Evolutionary conservation across 192 early-diverging fungal genomes (phyloP).

Genomic region (Linnemannia zychae): DNA sequence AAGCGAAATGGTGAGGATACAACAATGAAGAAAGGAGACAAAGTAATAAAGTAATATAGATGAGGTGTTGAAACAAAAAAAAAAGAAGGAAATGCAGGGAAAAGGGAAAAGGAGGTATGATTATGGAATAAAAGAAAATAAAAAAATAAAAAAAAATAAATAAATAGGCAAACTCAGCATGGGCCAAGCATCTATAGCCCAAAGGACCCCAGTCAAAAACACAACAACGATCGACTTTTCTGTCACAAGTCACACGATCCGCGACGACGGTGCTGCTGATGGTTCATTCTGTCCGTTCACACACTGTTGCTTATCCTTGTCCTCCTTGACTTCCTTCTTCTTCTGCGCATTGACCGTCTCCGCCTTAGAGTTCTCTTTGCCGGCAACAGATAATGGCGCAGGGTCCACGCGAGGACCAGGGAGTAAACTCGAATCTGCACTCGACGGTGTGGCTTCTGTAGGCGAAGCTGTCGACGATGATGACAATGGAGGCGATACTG

Average conservation of each 20-base stretch:
- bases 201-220: not conserved
- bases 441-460: not conserved
- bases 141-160: not conserved
- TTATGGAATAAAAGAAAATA: not conserved
- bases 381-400: not conserved
- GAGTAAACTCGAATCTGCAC: not conserved
- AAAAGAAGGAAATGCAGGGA: not conserved
- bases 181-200: not conserved
- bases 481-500: slow-evolving; percentile 34
- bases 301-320: not conserved
- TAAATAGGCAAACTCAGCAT: not conserved
- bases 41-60: not conserved
- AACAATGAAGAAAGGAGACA: not conserved
- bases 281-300: not conserved
- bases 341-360: not conserved
- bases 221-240: not conserved
- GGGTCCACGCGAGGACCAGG: not conserved
- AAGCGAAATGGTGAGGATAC: not conserved
- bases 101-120: not conserved
- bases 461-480: slow-evolving; percentile 14
- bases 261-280: not conserved
- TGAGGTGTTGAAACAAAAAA: not conserved
- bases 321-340: not conserved
- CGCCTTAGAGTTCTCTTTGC: not conserved
- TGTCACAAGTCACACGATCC: not conserved